Evolutionary conservation across 2,329 filamentous ascomycete genomes (phyloP), one percentile per base, ranked within the genome.

Genomic region (Curvularia eragrostidis): DNA sequence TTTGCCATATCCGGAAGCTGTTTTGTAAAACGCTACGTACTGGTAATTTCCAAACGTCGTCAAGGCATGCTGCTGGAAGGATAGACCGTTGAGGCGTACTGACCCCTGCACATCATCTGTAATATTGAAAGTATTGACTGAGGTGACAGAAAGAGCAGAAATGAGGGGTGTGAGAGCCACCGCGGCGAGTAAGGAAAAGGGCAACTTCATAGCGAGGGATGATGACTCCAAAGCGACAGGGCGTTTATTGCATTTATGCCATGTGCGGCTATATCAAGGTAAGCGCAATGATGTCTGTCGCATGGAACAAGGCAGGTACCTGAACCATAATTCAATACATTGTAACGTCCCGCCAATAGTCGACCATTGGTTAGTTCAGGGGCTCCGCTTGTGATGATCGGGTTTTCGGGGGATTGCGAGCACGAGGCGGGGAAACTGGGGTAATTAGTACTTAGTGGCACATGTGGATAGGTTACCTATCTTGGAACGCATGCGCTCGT

Each of bases 1-100:
- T 34, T 72, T 69, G 8, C 72, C 69, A 48, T 74, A 73, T 21
- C 72, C 69, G 1, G 61, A 64, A 2, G 67, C 70, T 9, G 70
- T 74, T 30, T 67, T 68, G 63, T 83, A 83, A 65, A 80, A 83
- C 5, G 77, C 79, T 5, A 79, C 79, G 58, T 83, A 84, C 68
- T 83, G 81, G 72, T 81, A 82, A 36, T 80, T 78, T 46, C 77
- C 77, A 64, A 79, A 81, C 1, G 81, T 79, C n/a, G 75, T 74
- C 52, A 84, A 73, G 30, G 76, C 78, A 54, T 81, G 75, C 58
- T 83, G 81, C 65, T 84, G 82, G 67, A 82, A 84, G 0, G 81
- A 77, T 51, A 82, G 77, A 41, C 79, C 80, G 61, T 83, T 84
- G 43, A 84, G 64, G 9, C 66, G 73, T 7, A 75, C 73, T 1